Percentiles rank a stretch among this genome's conserved stretches.
These are phyloP conservation scores for Leptomonas seymouri DNA, from an alignment of 208 protist genomes.

Conservation along the genomic window DNA sequence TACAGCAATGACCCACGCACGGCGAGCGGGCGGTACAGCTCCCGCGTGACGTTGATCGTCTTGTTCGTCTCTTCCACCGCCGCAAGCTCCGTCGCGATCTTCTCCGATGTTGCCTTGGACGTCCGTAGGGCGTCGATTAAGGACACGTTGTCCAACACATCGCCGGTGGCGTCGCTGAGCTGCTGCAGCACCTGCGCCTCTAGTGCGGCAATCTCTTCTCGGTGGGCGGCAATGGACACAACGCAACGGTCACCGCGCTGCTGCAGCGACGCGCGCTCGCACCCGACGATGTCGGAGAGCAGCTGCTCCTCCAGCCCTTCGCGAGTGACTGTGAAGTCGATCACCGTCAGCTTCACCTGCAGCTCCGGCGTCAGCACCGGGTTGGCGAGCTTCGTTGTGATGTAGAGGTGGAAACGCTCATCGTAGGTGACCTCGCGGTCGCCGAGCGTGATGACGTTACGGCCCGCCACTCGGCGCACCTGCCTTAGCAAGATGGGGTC, in stretches of 20 bases:
- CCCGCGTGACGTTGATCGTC: slow-evolving; percentile 91
- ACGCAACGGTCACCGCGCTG: slow-evolving; percentile 88
- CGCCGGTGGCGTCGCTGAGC: slow-evolving; percentile 91
- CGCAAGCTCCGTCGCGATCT: slow-evolving; percentile 88
- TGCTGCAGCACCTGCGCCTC: slow-evolving; percentile 94
- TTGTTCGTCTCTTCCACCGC: slow-evolving; percentile 93
- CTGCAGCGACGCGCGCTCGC: slow-evolving; percentile 89
- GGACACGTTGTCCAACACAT: slow-evolving; percentile 95
- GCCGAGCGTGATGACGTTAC: slow-evolving; percentile 89
- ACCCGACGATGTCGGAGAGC: slow-evolving; percentile 88
- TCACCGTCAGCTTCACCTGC: slow-evolving; percentile 92
- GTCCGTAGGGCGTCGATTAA: slow-evolving; percentile 94
- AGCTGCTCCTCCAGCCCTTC: slow-evolving; percentile 94
- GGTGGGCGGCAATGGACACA: slow-evolving; percentile 92
- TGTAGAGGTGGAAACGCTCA: slow-evolving; percentile 92
- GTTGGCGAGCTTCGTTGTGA: slow-evolving; percentile 96
- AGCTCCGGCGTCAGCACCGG: slow-evolving; percentile 95
- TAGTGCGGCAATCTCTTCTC: slow-evolving; percentile 92
- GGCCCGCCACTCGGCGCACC: slow-evolving; percentile 86
- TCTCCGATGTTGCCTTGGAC: slow-evolving; percentile 91
- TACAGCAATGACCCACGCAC: slow-evolving; percentile 95
- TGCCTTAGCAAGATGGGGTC: slow-evolving; percentile 95
- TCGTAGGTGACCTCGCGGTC: slow-evolving; percentile 95
- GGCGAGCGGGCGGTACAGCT: slow-evolving; percentile 92
- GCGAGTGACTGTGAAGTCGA: slow-evolving; percentile 94